phyloP scores from a whole-genome alignment of 805 yeast genomes.

The Diddensiella caesifluorescens region DNA sequence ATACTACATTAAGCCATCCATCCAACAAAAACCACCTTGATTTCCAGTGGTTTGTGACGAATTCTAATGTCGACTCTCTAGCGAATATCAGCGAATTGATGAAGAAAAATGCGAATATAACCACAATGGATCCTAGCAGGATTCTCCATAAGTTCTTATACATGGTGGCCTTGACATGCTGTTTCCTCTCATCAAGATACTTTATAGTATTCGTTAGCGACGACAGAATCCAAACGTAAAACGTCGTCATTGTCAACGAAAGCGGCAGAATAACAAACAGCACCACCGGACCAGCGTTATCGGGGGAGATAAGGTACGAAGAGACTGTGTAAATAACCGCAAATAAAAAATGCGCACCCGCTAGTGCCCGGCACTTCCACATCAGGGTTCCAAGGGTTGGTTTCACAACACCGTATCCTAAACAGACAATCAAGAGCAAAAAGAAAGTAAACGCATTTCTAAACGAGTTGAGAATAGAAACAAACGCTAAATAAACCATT shows the following conservation, averaged over 20 bases:
- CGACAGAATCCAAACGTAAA: slow-evolving; percentile 69
- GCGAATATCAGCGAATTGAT: slow-evolving; percentile 64
- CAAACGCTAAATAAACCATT: slow-evolving; percentile 67
- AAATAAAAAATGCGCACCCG: slow-evolving; percentile 51
- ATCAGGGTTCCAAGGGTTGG: slow-evolving; percentile 78
- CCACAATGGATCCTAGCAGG: slow-evolving; percentile 64
- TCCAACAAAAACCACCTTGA: slow-evolving; percentile 81
- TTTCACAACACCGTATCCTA: slow-evolving; percentile 93
- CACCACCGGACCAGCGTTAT: slow-evolving; percentile 41
- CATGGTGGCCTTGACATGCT: slow-evolving; percentile 82
- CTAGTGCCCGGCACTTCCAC: slow-evolving; percentile 62
- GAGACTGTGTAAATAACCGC: slow-evolving; percentile 49
- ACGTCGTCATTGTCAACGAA: slow-evolving; percentile 58
- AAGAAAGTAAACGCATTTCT: slow-evolving; percentile 86
- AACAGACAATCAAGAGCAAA: slow-evolving; percentile 72
- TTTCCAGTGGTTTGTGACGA: slow-evolving; percentile 88
- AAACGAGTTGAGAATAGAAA: slow-evolving; percentile 72
- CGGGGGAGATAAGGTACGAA: slow-evolving; percentile 47
- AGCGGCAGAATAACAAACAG: slow-evolving; percentile 67
- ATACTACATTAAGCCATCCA: slow-evolving; percentile 92
- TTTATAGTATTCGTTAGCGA: slow-evolving; percentile 72
- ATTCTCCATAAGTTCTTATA: slow-evolving; percentile 73
- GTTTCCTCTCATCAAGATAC: slow-evolving; percentile 76
- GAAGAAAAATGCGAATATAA: slow-evolving; percentile 65
- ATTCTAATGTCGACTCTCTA: slow-evolving; percentile 67